These are phyloP conservation scores for Castanea sativa DNA, from an alignment of 306 rosid genomes.

Conservation along the genomic window DNA sequence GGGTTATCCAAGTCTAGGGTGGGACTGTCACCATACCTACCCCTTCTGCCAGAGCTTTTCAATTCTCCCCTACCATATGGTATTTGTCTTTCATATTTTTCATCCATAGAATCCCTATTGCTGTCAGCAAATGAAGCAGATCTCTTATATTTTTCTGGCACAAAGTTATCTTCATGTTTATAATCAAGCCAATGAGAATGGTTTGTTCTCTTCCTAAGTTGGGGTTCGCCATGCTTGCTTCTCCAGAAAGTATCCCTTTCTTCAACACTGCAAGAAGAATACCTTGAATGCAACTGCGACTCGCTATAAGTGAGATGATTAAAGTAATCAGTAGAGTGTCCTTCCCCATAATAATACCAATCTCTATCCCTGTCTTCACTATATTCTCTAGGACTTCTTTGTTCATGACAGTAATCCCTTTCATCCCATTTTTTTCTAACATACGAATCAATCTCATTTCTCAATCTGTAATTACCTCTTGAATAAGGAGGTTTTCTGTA, in stretches of 20 bases:
- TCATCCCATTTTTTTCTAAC: constrained; percentile 25
- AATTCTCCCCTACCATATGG: constrained; percentile 26
- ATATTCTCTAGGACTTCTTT: constrained; percentile 16
- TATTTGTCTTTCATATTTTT: constrained; percentile 28
- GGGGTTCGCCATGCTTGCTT: constrained; percentile 29
- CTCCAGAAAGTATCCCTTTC: constrained; percentile 31
- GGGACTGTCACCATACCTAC: constrained; percentile 24
- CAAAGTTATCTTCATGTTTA: constrained; percentile 33
- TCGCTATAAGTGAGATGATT: constrained; percentile 35
- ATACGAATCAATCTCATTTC: constrained; percentile 26
- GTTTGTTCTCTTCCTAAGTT: constrained; percentile 28
- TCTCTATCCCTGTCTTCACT: constrained; percentile 30
- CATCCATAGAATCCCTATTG: constrained; percentile 27
- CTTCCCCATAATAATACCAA: constrained; percentile 30
- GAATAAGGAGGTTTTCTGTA: constrained; percentile 17
- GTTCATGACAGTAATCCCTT: constrained; percentile 31
- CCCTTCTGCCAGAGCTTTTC: constrained; percentile 34
- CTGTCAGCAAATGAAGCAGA: constrained; percentile 23
- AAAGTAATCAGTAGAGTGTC: constrained; percentile 22
- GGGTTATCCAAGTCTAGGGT: constrained; percentile 30
- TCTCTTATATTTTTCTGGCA: constrained; percentile 26
- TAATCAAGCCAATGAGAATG: constrained; percentile 26
- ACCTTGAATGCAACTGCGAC: constrained; percentile 36
- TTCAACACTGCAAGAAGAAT: constrained; percentile 24
- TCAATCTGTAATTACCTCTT: constrained; percentile 28